Conservation (phyloP, 805 yeast species). For the Teunomyces funiuensis region DNA sequence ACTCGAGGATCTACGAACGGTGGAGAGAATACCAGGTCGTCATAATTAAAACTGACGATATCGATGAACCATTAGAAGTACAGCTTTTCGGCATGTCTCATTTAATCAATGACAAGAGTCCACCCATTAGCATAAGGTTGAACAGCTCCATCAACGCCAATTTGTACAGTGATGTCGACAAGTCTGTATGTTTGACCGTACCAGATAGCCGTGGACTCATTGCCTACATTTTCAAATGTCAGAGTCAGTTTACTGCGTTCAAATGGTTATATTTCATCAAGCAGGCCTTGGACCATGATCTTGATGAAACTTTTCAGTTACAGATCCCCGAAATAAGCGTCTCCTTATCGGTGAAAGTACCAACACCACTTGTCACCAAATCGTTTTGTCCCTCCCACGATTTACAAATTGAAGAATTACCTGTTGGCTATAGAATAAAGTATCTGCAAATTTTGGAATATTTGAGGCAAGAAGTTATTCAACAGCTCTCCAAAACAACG, state of each 20-base stretch:
- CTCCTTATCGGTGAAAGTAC: conserved; percentile 47
- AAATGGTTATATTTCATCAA: conserved; percentile 64
- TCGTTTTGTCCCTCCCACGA: conserved; percentile 9
- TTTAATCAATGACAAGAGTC: conserved; percentile 13
- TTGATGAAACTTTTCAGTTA: conserved; percentile 30
- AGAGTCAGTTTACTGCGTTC: conserved; percentile 52
- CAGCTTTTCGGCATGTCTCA: conserved; percentile 54
- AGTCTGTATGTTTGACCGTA: conserved; percentile 57
- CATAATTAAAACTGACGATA: conserved; percentile 58
- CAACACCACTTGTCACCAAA: conserved; percentile 22
- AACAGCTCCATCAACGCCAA: conserved; percentile 31
- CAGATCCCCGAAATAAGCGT: conserved; percentile 47
- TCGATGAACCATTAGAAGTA: conserved; percentile 52
- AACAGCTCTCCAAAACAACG: conserved; percentile 23
- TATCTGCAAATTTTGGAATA: conserved; percentile 33
- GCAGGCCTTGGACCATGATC: conserved; percentile 41
- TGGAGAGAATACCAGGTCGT: conserved; percentile 83
- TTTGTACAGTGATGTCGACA: conserved; percentile 68
- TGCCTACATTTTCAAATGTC: conserved; percentile 57
- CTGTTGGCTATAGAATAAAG: conserved; percentile 24
- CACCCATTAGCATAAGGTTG: conserved; percentile 22
- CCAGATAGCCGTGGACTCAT: conserved; percentile 20
- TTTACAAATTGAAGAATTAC: conserved; percentile 12
- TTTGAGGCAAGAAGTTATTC: conserved; percentile 36
- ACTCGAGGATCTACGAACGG: conserved; percentile 59